These are phyloP conservation scores for Epichloe brachyelytri DNA, from an alignment of 2,329 filamentous ascomycete species.

Conservation along the genomic window DNA sequence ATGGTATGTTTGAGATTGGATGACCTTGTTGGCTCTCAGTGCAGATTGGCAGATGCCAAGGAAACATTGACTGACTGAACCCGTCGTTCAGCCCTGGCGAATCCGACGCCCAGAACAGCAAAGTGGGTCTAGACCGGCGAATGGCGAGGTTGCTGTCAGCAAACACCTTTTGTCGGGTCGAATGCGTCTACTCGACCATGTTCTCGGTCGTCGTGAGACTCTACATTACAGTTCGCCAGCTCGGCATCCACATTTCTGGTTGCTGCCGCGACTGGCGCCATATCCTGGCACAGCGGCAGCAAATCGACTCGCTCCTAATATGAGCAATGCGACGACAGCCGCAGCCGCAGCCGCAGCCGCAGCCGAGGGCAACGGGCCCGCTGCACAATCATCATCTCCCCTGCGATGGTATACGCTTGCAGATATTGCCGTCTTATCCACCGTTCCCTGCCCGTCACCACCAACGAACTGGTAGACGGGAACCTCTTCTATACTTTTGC, in stretches of 20 bases:
- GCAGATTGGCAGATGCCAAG: not conserved
- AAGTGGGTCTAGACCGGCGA: constrained; percentile 20
- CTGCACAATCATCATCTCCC: constrained; percentile 10
- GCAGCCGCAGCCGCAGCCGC: not conserved
- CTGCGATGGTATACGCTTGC: constrained; percentile 20
- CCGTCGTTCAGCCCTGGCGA: constrained; percentile 17
- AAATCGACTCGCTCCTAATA: not conserved
- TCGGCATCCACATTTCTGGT: constrained; percentile 2
- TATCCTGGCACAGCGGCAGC: constrained; percentile 2
- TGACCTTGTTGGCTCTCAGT: not conserved
- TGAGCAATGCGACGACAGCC: not conserved
- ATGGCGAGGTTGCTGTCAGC: constrained; percentile 21
- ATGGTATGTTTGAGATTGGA: constrained; percentile 16
- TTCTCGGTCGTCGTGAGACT: constrained; percentile 6
- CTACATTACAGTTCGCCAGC: constrained; percentile 7
- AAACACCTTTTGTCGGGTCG: constrained; percentile 20
- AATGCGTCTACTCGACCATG: constrained; percentile 16
- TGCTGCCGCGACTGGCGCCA: constrained; percentile 6
- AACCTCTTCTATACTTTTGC: constrained; percentile 19
- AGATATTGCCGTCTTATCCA: constrained; percentile 18
- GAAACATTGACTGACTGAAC: not conserved
- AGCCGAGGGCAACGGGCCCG: constrained; percentile 5
- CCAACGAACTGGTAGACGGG: constrained; percentile 19
- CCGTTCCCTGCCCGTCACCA: constrained; percentile 18
- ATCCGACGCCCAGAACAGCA: constrained; percentile 23